Conservation (phyloP, 1,284 basidiomycete genomes). For the Pseudozyma sp. region DNA sequence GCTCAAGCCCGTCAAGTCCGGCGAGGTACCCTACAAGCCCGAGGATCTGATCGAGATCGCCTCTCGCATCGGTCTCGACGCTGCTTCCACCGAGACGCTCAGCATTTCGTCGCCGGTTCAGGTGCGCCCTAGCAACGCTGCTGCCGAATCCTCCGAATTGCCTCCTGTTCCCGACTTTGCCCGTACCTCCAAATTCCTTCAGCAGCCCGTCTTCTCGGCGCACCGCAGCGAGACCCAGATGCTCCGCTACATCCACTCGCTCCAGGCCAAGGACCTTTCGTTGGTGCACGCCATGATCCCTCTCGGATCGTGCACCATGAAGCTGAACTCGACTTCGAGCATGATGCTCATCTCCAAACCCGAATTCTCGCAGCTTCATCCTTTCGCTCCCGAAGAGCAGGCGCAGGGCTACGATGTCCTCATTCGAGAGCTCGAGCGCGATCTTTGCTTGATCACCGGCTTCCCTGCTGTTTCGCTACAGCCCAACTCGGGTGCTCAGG, state of each 20-base stretch:
- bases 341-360: constrained; percentile 97
- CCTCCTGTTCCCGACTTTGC: constrained; percentile 71
- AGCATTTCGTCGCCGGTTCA: constrained; percentile 42
- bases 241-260: constrained; percentile 87
- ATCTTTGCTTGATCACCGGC: constrained; percentile 93
- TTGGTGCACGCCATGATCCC: constrained; percentile 97
- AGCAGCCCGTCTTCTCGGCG: constrained; percentile 86
- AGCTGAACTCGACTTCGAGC: constrained; percentile 75
- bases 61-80: constrained; percentile 50
- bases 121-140: constrained; percentile 25
- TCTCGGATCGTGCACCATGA: constrained; percentile 78
- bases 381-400: constrained; percentile 90
- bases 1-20: constrained; percentile 68
- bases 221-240: constrained; percentile 98
- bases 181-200: constrained; percentile 81
- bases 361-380: constrained; percentile 88
- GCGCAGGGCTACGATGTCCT: constrained; percentile 86
- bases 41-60: constrained; percentile 56
- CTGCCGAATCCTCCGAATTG: constrained; percentile 32
- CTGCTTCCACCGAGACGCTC: constrained; percentile 50
- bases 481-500: constrained; percentile 95
- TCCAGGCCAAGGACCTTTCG: constrained; percentile 93
- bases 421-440: constrained; percentile 88
- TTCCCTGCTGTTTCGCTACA: constrained; percentile 94
- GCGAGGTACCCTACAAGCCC: constrained; percentile 58